Evolutionary conservation across 306 rosid species (phyloP).

Genomic region (Inga leiocalycina): DNA sequence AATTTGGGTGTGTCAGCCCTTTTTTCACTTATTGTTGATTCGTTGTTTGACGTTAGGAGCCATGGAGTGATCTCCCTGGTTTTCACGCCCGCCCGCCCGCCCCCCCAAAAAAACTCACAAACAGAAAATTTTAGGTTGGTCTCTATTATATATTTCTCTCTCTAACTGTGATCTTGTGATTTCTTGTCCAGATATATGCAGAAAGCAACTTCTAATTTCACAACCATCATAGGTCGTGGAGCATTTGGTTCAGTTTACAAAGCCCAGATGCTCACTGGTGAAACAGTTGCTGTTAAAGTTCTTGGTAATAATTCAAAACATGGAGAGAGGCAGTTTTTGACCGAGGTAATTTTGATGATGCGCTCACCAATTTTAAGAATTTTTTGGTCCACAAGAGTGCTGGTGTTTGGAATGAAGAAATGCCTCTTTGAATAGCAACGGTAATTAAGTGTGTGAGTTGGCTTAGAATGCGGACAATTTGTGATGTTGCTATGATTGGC

Average conservation of each 20-base stretch:
- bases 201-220: constrained; percentile 84
- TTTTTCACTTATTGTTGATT: not conserved
- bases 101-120: too few relatives aligned
- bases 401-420: constrained; percentile 16
- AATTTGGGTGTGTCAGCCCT: not conserved
- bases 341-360: constrained; percentile 67
- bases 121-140: not conserved
- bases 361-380: not conserved
- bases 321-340: constrained; percentile 87
- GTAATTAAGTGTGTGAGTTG: not conserved
- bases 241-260: constrained; percentile 96
- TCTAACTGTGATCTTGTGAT: constrained; percentile 18
- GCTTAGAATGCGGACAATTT: constrained; percentile 15
- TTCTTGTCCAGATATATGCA: constrained; percentile 68
- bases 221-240: constrained; percentile 90
- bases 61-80: not conserved
- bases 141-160: constrained; percentile 9
- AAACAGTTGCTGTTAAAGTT: constrained; percentile 84
- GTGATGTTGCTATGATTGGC: not conserved
- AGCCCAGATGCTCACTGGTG: constrained; percentile 79
- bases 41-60: not conserved
- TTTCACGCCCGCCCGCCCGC: not conserved
- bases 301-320: constrained; percentile 88
- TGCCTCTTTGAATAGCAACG: not conserved
- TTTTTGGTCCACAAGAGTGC: not conserved